These are phyloP conservation scores for Septoria petroselini DNA, from an alignment of 2,329 filamentous ascomycete species.

Conservation along the genomic window DNA sequence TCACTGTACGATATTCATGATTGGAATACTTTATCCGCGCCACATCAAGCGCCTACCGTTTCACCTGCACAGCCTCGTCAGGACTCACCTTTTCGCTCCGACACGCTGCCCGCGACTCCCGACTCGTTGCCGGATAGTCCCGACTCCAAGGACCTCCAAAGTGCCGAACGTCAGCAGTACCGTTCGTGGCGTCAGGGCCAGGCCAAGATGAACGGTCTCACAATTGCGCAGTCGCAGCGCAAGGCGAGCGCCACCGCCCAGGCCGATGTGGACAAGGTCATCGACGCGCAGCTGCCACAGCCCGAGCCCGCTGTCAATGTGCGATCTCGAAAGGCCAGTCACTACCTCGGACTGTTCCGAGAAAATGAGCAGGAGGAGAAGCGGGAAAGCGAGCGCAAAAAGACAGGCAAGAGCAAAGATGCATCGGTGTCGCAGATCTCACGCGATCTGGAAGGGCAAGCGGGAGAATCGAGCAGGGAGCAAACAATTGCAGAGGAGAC, in stretches of 20 bases:
- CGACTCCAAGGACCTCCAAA: slow-evolving; percentile 27
- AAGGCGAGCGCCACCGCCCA: slow-evolving; percentile 33
- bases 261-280: slow-evolving; percentile 56
- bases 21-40: slow-evolving; percentile 15
- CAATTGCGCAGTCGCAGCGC: slow-evolving; percentile 39
- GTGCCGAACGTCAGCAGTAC: slow-evolving; percentile 47
- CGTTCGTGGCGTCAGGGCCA: slow-evolving; percentile 51
- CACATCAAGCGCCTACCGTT: slow-evolving; percentile 13
- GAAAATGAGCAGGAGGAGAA: slow-evolving; percentile 57
- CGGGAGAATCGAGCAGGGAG: slow-evolving; percentile 22
- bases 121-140: slow-evolving; percentile 11
- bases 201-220: slow-evolving; percentile 42
- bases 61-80: slow-evolving; percentile 13
- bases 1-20: slow-evolving; percentile 36
- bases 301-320: slow-evolving; percentile 53
- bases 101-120: slow-evolving; percentile 26
- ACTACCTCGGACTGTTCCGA: slow-evolving; percentile 63
- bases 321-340: slow-evolving; percentile 63
- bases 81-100: slow-evolving; percentile 17
- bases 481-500: slow-evolving; percentile 37
- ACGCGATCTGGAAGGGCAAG: slow-evolving; percentile 18
- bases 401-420: slow-evolving; percentile 33
- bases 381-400: slow-evolving; percentile 51
- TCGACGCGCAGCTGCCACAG: slow-evolving; percentile 61
- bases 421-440: slow-evolving; percentile 18